Conservation (phyloP, 73 alveolate species). For the Stentor coeruleus region DNA sequence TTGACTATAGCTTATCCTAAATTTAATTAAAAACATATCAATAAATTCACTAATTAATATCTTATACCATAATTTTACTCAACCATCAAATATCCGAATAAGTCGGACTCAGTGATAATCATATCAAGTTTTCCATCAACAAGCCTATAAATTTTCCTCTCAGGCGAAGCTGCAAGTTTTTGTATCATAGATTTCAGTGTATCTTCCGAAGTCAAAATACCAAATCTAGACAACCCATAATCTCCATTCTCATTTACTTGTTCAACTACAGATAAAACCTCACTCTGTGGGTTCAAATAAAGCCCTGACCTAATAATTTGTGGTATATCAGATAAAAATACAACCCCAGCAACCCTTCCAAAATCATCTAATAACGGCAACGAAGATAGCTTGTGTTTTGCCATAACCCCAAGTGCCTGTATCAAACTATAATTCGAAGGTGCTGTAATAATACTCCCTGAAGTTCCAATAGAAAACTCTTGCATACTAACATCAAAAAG, state of each 20-base stretch:
- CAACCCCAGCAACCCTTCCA: neutral
- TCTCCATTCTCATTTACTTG: slow-evolving; percentile 8
- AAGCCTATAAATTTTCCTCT: slow-evolving; percentile 17
- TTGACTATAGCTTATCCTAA: too few relatives aligned
- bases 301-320: slow-evolving; percentile 12
- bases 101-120: slow-evolving; percentile 26
- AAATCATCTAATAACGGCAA: slow-evolving; percentile 16
- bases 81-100: slow-evolving; percentile 23
- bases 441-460: neutral
- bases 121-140: slow-evolving; percentile 3
- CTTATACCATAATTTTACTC: too few relatives aligned
- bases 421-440: neutral
- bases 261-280: neutral
- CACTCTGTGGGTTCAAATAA: slow-evolving; percentile 7
- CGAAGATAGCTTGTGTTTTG: slow-evolving; percentile 7
- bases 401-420: slow-evolving; percentile 14
- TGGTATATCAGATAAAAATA: slow-evolving; percentile 18
- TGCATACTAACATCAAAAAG: neutral
- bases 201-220: neutral
- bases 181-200: slow-evolving; percentile 23
- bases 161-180: slow-evolving; percentile 29
- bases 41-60: too few relatives aligned
- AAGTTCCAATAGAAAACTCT: slow-evolving; percentile 8
- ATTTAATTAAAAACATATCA: too few relatives aligned
- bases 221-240: slow-evolving; percentile 18